Evolutionary conservation across 805 yeast species (phyloP), one percentile per base, ranked within the genome.

Genomic region (Pichia membranifaciens): DNA sequence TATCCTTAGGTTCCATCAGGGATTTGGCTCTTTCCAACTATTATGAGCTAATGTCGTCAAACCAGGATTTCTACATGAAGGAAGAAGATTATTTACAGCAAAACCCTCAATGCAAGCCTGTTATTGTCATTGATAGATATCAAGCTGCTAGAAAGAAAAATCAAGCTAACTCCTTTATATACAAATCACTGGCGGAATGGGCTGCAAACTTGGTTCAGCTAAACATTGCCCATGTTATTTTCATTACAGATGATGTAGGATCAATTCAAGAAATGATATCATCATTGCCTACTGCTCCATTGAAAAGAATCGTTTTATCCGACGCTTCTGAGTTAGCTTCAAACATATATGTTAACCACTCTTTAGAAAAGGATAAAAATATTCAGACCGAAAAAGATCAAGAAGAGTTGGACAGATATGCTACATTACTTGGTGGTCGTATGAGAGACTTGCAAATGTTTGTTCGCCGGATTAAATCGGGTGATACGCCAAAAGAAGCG

Each of bases 371-470:
- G 15, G 22, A 16, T 5, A 8, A 29, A 3, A 17, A 37, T 51
- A 45, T 35, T 15, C 60, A 63, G 28, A 66, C 61, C 23, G 57
- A 61, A n/a, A 51, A 59, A 31, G 20, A 44, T 36, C 36, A 25
- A 8, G 35, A 38, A 7, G 73, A 71, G 9, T 70, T 89, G 21
- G 82, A 78, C 21, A 65, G 68, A 5, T 75, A 82, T 29, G 67
- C 90, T 31, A 78, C 70, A 23, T 95, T 96, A 12, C 67, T 93
- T 23, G 99, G 99, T 18, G 99, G 99, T 36, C 79, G 99, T 52
- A 85, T 91, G 90, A 73, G 89, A 39, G 99, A 93, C 63, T 71
- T 93, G 44, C 96, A 93, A 65, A 83, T 91, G 25, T 89, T 87
- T 66, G 84, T 84, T 1, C 77, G 98, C 60, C 83, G 98, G 44